These are phyloP conservation scores for Globisporangium megalacanthum DNA, from an alignment of 352 stramenopile genomes.

Conservation along the genomic window DNA sequence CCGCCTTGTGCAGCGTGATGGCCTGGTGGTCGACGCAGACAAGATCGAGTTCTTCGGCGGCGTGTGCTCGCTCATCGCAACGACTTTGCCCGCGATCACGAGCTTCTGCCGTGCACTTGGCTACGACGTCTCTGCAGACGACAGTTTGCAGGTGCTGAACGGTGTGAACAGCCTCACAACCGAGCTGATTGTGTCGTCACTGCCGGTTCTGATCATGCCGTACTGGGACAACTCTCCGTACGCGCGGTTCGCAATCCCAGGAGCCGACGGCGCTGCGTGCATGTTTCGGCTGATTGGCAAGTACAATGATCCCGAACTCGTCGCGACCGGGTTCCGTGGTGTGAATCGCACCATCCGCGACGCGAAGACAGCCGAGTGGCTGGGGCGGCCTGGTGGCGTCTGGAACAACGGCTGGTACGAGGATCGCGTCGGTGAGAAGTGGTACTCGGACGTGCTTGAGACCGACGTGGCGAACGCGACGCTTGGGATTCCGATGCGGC, in stretches of 20 bases:
- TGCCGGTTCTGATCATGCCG: slow-evolving; percentile 13
- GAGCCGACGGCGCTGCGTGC: slow-evolving; percentile 10
- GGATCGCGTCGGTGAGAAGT: slow-evolving; percentile 8
- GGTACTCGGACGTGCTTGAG: slow-evolving; percentile 7
- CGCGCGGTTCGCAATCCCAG: slow-evolving; percentile 6
- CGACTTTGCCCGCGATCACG: slow-evolving; percentile 18
- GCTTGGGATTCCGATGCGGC: background rate
- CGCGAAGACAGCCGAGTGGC: slow-evolving; percentile 22
- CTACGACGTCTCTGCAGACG: slow-evolving; percentile 20
- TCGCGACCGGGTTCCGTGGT: background rate
- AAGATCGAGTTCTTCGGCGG: too few species aligned
- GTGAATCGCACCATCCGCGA: slow-evolving; percentile 12
- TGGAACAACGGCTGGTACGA: slow-evolving; percentile 39
- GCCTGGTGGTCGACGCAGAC: background rate
- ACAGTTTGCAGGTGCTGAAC: slow-evolving; percentile 20
- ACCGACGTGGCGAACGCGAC: background rate
- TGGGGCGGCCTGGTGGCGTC: slow-evolving; percentile 12
- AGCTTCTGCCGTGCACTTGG: slow-evolving; percentile 14
- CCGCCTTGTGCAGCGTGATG: slow-evolving; percentile 8
- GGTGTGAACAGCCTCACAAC: slow-evolving; percentile 6
- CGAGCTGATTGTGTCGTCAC: slow-evolving; percentile 4
- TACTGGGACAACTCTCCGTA: slow-evolving; percentile 10
- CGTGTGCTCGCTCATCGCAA: slow-evolving; percentile 10
- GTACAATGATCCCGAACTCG: background rate
- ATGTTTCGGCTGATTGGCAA: slow-evolving; percentile 10